phyloP scores from a whole-genome alignment of 169 alveolate species.

The Besnoitia besnoiti region DNA sequence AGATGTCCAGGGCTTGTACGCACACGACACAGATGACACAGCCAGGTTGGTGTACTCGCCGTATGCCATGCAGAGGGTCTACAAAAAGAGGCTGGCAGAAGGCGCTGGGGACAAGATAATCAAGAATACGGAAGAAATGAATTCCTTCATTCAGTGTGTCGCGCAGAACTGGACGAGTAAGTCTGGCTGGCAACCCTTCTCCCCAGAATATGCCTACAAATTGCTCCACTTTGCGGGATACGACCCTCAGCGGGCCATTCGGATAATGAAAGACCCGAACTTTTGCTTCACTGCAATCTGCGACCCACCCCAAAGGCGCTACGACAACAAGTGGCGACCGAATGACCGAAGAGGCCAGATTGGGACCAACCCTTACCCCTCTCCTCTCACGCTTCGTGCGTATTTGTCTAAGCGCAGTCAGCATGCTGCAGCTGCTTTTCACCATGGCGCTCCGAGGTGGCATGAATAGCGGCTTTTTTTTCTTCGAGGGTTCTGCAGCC shows the following conservation, averaged over 20 bases:
- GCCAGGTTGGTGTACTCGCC: slow-evolving; percentile 85
- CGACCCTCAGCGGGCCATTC: slow-evolving; percentile 82
- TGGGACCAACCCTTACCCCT: slow-evolving; percentile 64
- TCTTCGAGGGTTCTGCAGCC: neutral
- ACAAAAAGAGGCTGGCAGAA: slow-evolving; percentile 73
- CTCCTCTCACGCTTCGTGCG: slow-evolving; percentile 25
- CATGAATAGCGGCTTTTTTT: neutral
- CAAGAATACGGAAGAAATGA: slow-evolving; percentile 80
- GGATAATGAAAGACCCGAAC: slow-evolving; percentile 78
- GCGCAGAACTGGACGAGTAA: slow-evolving; percentile 83
- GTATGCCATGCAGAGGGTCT: slow-evolving; percentile 77
- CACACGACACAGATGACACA: slow-evolving; percentile 64
- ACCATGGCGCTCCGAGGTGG: neutral
- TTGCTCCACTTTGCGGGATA: slow-evolving; percentile 85
- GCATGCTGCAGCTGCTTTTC: slow-evolving; percentile 34
- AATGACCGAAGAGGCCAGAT: slow-evolving; percentile 83
- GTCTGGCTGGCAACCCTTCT: slow-evolving; percentile 87
- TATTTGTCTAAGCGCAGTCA: slow-evolving; percentile 26
- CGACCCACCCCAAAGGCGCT: slow-evolving; percentile 83
- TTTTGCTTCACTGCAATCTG: slow-evolving; percentile 77
- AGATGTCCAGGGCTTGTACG: slow-evolving; percentile 64
- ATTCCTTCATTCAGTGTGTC: slow-evolving; percentile 76
- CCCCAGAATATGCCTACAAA: slow-evolving; percentile 87
- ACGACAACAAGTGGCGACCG: slow-evolving; percentile 87
- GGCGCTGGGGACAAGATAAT: slow-evolving; percentile 77